Conservation (phyloP, 2,329 filamentous ascomycete species). For the Peltaster fructicola region DNA sequence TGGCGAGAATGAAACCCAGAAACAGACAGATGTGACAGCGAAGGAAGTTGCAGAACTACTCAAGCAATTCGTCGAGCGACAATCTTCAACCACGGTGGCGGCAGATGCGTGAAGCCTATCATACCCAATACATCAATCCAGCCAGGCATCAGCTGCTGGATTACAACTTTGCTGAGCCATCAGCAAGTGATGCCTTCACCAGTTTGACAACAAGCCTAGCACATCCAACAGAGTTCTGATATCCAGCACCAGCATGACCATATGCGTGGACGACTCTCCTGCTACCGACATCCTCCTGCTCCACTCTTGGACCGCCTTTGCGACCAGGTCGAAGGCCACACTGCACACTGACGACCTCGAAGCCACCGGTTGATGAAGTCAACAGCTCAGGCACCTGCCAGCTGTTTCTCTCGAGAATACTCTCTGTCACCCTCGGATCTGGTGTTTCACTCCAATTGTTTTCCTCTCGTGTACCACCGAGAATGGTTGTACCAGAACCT, state of each 20-base stretch:
- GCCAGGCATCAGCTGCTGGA: neutral
- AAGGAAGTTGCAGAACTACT: constrained; percentile 29
- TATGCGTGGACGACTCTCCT: constrained; percentile 28
- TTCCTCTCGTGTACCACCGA: constrained; percentile 28
- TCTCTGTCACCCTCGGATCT: constrained; percentile 18
- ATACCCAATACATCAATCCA: neutral
- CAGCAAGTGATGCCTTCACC: too few species aligned
- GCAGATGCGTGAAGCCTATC: neutral
- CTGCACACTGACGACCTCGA: constrained; percentile 26
- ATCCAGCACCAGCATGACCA: constrained; percentile 30
- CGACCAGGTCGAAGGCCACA: constrained; percentile 29
- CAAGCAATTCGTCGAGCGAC: constrained; percentile 13
- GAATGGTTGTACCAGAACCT: constrained; percentile 23
- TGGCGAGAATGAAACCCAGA: constrained; percentile 23
- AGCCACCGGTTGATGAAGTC: constrained; percentile 18
- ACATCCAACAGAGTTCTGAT: constrained; percentile 17
- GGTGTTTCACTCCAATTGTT: constrained; percentile 18
- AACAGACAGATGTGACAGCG: constrained; percentile 29
- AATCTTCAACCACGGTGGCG: constrained; percentile 3
- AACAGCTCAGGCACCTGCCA: constrained; percentile 20
- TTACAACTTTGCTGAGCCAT: constrained; percentile 11
- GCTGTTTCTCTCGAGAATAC: constrained; percentile 21
- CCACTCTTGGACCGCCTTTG: constrained; percentile 25
- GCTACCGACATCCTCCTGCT: constrained; percentile 20
- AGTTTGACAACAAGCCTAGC: constrained; percentile 13